A percentile compares a stretch with the other conserved stretches of the same genome.
These are phyloP conservation scores for Phytophthora idaei DNA, from an alignment of 352 stramenopile species.

Conservation along the genomic window DNA sequence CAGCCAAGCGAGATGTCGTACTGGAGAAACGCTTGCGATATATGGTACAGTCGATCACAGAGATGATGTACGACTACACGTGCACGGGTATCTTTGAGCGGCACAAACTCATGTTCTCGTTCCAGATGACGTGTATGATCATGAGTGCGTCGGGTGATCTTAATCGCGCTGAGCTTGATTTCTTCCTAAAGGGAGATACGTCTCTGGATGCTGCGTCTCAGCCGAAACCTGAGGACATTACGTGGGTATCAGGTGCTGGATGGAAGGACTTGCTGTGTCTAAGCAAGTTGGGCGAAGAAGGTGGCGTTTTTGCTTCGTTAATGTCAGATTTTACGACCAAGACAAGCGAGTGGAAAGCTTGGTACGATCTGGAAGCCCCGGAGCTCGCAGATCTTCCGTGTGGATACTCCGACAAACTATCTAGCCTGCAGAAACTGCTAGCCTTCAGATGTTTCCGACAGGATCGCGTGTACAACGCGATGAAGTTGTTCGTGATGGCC, in stretches of 20 bases:
- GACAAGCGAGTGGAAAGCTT: slow-evolving; percentile 85
- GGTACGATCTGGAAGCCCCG: slow-evolving; percentile 94
- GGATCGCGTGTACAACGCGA: slow-evolving; percentile 96
- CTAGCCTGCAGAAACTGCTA: slow-evolving; percentile 90
- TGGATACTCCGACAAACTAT: slow-evolving; percentile 78
- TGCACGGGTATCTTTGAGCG: slow-evolving; percentile 97
- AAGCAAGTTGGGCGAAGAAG: slow-evolving; percentile 46
- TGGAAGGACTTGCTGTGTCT: slow-evolving; percentile 95
- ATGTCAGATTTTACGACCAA: slow-evolving; percentile 60
- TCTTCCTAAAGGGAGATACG: slow-evolving; percentile 96
- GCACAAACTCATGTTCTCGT: slow-evolving; percentile 98
- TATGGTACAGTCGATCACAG: slow-evolving; percentile 91
- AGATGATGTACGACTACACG: slow-evolving; percentile 97
- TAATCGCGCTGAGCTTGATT: slow-evolving; percentile 91
- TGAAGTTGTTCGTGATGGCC: slow-evolving; percentile 94
- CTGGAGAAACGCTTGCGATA: slow-evolving; percentile 88
- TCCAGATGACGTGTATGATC: slow-evolving; percentile 97
- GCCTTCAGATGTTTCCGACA: slow-evolving; percentile 94
- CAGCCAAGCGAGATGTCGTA: slow-evolving; percentile 91
- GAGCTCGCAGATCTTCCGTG: slow-evolving; percentile 86
- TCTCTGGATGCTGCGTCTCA: slow-evolving; percentile 83
- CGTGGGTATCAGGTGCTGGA: slow-evolving; percentile 87
- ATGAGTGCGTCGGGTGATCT: slow-evolving; percentile 85
- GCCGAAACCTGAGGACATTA: slow-evolving; percentile 68
- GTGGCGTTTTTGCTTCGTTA: slow-evolving; percentile 53